Evolutionary conservation across 75 land plant species (phyloP).

Genomic region (Cryptomeria japonica): DNA sequence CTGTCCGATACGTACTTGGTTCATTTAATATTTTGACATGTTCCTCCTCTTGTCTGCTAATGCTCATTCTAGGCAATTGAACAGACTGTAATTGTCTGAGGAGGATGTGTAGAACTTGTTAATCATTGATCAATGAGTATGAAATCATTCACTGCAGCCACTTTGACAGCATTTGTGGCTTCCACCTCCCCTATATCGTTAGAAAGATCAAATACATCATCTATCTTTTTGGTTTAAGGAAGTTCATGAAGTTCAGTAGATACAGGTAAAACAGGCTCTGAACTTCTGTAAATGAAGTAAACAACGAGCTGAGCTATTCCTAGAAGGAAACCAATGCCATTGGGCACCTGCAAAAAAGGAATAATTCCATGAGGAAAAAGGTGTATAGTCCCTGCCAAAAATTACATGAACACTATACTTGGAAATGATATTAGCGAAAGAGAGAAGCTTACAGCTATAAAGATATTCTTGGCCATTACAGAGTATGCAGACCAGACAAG

Average conservation of each 20-base stretch:
- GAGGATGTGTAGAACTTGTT: too few relatives aligned
- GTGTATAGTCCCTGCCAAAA: background rate
- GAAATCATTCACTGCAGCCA: too few relatives aligned
- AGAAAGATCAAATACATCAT: background rate
- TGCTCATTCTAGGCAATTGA: too few relatives aligned
- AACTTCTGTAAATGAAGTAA: slow-evolving; percentile 1
- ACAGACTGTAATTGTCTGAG: too few relatives aligned
- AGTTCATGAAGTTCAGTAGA: background rate
- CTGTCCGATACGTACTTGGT: too few relatives aligned
- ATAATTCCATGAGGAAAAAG: background rate
- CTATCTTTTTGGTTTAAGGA: background rate
- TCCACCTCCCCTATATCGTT: too few relatives aligned
- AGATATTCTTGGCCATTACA: background rate
- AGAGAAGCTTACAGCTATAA: background rate
- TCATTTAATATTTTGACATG: too few relatives aligned
- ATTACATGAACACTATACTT: background rate
- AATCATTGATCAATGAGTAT: too few relatives aligned
- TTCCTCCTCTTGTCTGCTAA: too few relatives aligned
- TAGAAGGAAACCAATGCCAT: background rate
- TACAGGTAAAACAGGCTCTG: background rate
- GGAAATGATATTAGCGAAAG: background rate
- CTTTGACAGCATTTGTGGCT: too few relatives aligned
- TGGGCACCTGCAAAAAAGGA: background rate
- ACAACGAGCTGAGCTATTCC: slow-evolving; percentile 1
- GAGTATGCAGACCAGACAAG: slow-evolving; percentile 4